These are phyloP conservation scores for Vitis hybrid DNA, from an alignment of 177 flowering plant species.

Conservation along the genomic window DNA sequence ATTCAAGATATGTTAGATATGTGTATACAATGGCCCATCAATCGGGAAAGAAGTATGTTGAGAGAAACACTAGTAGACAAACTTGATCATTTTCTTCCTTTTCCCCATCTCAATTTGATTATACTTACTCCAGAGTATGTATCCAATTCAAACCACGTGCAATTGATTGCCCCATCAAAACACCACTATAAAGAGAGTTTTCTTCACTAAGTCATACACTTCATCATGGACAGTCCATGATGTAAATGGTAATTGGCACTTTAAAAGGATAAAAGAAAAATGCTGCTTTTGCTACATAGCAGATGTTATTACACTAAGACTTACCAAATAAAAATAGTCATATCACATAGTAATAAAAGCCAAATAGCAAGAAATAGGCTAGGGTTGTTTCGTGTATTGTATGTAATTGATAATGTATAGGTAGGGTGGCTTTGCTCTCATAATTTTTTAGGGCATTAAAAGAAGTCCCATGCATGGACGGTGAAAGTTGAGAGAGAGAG, in stretches of 20 bases:
- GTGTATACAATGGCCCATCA: too few relatives aligned
- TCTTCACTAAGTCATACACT: too few relatives aligned
- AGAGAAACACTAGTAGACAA: too few relatives aligned
- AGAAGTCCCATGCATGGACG: constrained; percentile 13
- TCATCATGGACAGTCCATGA: too few relatives aligned
- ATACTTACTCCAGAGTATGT: too few relatives aligned
- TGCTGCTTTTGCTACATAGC: not conserved
- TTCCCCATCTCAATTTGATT: too few relatives aligned
- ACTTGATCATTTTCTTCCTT: too few relatives aligned
- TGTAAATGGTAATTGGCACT: not conserved
- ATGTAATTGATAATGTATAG: not conserved
- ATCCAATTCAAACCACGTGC: too few relatives aligned
- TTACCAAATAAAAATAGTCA: not conserved
- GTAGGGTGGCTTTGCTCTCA: not conserved
- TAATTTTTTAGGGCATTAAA: not conserved
- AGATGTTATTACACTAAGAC: not conserved
- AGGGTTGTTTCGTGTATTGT: not conserved
- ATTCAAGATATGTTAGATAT: too few relatives aligned
- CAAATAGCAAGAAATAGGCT: not conserved
- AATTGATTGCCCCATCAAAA: too few relatives aligned
- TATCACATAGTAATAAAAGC: not conserved
- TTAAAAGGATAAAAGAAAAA: not conserved
- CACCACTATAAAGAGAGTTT: too few relatives aligned
- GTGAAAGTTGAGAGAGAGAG: constrained; percentile 14
- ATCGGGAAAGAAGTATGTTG: too few relatives aligned